phyloP scores from a whole-genome alignment of 768 basidiomycete species.

The Panaeolus cyanescens region DNA sequence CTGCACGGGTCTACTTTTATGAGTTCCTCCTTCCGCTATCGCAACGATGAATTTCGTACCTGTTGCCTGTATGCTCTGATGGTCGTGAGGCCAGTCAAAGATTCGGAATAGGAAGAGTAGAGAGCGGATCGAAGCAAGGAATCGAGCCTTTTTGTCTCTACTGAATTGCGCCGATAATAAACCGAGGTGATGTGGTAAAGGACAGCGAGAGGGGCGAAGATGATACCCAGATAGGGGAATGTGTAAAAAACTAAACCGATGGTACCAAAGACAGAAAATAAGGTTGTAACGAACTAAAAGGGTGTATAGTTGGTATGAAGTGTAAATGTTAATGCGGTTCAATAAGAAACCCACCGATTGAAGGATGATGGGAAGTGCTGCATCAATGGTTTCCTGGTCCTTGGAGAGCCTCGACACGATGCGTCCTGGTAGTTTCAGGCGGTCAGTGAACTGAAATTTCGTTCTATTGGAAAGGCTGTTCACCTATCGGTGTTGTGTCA shows the following conservation, averaged over 20 bases:
- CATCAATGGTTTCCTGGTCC: slow-evolving; percentile 63
- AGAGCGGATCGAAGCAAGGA: slow-evolving; percentile 60
- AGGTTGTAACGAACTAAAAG: slow-evolving; percentile 56
- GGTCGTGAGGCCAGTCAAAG: slow-evolving; percentile 63
- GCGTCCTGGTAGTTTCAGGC: slow-evolving; percentile 39
- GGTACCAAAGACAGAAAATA: slow-evolving; percentile 51
- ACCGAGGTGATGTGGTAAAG: slow-evolving; percentile 55
- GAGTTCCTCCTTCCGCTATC: slow-evolving; percentile 62
- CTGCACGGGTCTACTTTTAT: slow-evolving; percentile 51
- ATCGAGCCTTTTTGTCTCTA: slow-evolving; percentile 67
- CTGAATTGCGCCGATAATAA: slow-evolving; percentile 62
- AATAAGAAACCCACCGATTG: slow-evolving; percentile 38
- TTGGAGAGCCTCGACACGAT: slow-evolving; percentile 61
- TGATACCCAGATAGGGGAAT: slow-evolving; percentile 66
- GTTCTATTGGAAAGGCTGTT: slow-evolving; percentile 8
- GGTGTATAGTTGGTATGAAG: slow-evolving; percentile 44
- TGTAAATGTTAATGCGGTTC: background rate
- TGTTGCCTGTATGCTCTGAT: slow-evolving; percentile 62
- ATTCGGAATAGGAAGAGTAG: slow-evolving; percentile 61
- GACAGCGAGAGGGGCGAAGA: slow-evolving; percentile 54
- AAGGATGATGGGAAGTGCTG: slow-evolving; percentile 44
- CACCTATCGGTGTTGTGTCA: slow-evolving; percentile 72
- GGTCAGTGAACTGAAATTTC: background rate
- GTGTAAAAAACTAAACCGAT: slow-evolving; percentile 65
- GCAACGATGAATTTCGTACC: slow-evolving; percentile 33